Evolutionary conservation across 305 asterid species (phyloP).

Genomic region (Petunia hybrid): DNA sequence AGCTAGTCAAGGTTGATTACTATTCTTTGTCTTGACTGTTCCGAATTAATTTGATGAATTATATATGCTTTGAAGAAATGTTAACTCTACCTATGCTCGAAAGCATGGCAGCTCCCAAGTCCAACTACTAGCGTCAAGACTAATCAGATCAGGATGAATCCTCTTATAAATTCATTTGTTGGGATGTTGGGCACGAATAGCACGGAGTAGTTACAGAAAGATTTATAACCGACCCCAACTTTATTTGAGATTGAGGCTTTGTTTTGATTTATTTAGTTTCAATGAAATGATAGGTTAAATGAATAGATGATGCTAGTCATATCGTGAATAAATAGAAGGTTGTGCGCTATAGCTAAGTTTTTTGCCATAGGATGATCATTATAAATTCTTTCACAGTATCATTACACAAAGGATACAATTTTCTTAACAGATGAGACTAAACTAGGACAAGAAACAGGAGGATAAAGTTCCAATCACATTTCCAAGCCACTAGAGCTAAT

Average conservation of each 20-base stretch:
- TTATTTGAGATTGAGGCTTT: neutral
- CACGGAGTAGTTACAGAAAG: neutral
- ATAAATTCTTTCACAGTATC: neutral
- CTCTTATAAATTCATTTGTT: neutral
- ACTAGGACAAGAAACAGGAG: slow-evolving; percentile 44
- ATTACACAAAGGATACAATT: neutral
- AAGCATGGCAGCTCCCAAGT: no score
- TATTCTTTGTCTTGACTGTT: no score
- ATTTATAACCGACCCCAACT: neutral
- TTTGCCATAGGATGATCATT: neutral
- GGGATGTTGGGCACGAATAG: neutral
- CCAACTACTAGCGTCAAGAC: neutral
- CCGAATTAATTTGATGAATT: no score
- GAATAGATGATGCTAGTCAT: neutral
- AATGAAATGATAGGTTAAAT: neutral
- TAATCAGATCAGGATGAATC: neutral
- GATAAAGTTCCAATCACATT: slow-evolving; percentile 20
- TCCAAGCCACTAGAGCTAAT: slow-evolving; percentile 35
- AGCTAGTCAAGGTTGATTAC: no score
- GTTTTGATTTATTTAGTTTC: neutral
- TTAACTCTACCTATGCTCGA: no score
- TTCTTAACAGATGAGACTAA: slow-evolving; percentile 38
- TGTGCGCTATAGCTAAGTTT: neutral
- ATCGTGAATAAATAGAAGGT: neutral
- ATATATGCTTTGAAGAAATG: neutral